Base-by-base conservation (phyloP, 148 eudicot genomes). In the Chenopodium album region DNA sequence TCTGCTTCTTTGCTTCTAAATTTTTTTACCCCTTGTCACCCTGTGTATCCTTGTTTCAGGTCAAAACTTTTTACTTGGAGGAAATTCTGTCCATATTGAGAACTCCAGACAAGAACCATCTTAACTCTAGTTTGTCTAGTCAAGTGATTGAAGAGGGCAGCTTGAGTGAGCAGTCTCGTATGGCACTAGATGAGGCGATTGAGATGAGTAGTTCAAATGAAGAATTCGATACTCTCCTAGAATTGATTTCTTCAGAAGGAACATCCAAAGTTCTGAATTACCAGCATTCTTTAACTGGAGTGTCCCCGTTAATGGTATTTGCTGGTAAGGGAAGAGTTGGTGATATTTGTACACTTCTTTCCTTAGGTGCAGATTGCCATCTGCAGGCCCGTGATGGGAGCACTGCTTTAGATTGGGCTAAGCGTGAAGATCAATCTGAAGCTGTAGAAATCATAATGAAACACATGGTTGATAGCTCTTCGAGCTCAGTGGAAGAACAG, bases 271-370 rank as follows among this genome's bases (percentile, higher is more conserved):
- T 89, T 77, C 72, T 87, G 60, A 92, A 97, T 85, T 92, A 87
- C 78, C 95, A 91, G 89, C 97, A 97, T 73, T 92, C 98, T 28
- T 65, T 46, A 76, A 92, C 91, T n/a, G 92, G 97, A 88, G 88
- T 91, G 50, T 90, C 98, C 34, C 94, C 99, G 4, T 88, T 97
- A 83, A 97, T 94, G 99, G 96, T 92, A 72, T 88, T 91, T 82
- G 89, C 98, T 10, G 88, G 86, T 28, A 94, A 94, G 89, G 99
- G 98, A 46, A 92, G 89, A 83, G 86, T 90, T 37, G 90, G 89
- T 75, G 94, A 97, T 87, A 84, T 94, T 47, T 89, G 93, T 87
- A 92, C 91, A 88, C 97, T 97, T 76, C 98, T 97, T 70, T 90
- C 97, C 47, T 84, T 92, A 73, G 99, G 99, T 59, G 99, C 92